A percentile compares a stretch with the other conserved stretches of the same genome.
These are phyloP conservation scores for Roridomyces roridus DNA, from an alignment of 768 basidiomycete genomes.

Conservation along the genomic window DNA sequence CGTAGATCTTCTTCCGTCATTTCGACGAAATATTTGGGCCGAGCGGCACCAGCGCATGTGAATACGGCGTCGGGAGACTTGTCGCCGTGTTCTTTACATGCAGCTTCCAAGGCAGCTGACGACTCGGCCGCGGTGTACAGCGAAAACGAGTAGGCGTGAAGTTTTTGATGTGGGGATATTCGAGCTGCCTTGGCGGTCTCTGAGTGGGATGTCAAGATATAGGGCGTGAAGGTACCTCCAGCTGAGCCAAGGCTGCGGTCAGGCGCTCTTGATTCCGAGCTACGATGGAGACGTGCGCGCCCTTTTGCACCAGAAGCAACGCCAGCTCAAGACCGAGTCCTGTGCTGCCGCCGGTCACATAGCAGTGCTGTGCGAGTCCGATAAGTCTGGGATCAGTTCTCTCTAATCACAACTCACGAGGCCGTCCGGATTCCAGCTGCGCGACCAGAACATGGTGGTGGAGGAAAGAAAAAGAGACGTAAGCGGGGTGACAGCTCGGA, in stretches of 20 bases:
- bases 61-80: slow-evolving; percentile 78
- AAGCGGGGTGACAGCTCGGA: too few relatives aligned
- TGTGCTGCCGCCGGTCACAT: slow-evolving; percentile 83
- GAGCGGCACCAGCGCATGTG: slow-evolving; percentile 76
- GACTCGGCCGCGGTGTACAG: slow-evolving; percentile 61
- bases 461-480: background rate
- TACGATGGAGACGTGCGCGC: slow-evolving; percentile 87
- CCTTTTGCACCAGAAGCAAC: slow-evolving; percentile 63
- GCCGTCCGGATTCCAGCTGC: slow-evolving; percentile 57
- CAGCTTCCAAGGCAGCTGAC: slow-evolving; percentile 65
- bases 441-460: slow-evolving; percentile 31
- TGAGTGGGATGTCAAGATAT: too few relatives aligned
- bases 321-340: slow-evolving; percentile 84
- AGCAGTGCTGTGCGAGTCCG: slow-evolving; percentile 65
- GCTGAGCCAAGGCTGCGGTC: slow-evolving; percentile 58
- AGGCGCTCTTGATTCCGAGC: slow-evolving; percentile 75
- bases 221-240: too few relatives aligned
- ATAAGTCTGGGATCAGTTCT: background rate
- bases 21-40: slow-evolving; percentile 80
- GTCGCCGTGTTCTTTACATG: slow-evolving; percentile 58
- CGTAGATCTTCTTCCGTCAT: slow-evolving; percentile 61
- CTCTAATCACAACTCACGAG: too few relatives aligned
- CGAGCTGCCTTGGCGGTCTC: too few relatives aligned
- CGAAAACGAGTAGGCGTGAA: slow-evolving; percentile 72
- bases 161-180: slow-evolving; percentile 59